Evolutionary conservation across 106 monocot species (phyloP), one percentile per base, ranked within the genome.

Genomic region (Apostasia shenzhenica): DNA sequence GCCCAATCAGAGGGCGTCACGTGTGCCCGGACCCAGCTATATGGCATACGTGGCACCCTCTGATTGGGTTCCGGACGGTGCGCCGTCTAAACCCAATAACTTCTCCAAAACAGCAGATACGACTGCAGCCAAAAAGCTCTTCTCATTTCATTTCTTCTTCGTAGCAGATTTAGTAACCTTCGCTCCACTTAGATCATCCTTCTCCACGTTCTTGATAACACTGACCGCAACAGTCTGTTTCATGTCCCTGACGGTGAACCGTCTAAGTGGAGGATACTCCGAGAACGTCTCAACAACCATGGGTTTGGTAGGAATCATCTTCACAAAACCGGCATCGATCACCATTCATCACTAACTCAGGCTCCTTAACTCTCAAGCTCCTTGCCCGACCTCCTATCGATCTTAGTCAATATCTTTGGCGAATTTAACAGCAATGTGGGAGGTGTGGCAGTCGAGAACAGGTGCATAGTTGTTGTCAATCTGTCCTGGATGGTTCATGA

Each of bases 341-440:
- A 75, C 83, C 83, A 4, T 83, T 83, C 83, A 78, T 83, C 55
- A 83, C 53, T 65, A 83, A 82, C 70, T 82, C 78, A n/a, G 82
- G 81, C 69, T 77, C 81, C 81, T 73, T 81, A 69, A 77, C 81
- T 0, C 77, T 47, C 77, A 77, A 72, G 8, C 81, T 61, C 50
- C 78, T 78, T 41, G 78, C 78, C 82, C 78, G 77, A 26, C 26
- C 26, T 26, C 26, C 26, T 26, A 26, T 26, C 26, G 26, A 26
- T 26, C 26, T 26, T 26, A 59, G 82, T 82, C 12, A 70, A 58
- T 57, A 82, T 74, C 66, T 82, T 82, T 78, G 50, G 69, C 67
- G 40, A 78, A 82, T 61, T 82, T 82, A 10, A 82, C 82, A 2
- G 81, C 81, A 77, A 82, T 82, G 58, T 82, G 81, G 43, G 63